Evolutionary conservation across 257 asterid genomes (phyloP).

Genomic region (Nicotiana benthamiana): DNA sequence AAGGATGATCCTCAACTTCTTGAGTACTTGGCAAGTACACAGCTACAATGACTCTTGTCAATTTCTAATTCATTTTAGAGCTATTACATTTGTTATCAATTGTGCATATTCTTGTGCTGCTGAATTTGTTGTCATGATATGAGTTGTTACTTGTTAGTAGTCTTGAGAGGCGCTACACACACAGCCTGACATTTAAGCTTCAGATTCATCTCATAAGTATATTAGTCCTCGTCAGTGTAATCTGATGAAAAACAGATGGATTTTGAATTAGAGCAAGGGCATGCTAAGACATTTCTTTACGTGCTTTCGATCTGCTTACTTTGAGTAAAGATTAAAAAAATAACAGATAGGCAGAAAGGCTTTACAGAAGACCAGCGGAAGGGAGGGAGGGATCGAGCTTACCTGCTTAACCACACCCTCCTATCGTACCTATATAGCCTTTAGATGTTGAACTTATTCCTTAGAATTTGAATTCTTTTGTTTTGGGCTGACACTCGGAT

Average conservation of each 20-base stretch:
- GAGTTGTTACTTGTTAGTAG: neutral
- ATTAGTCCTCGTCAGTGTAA: neutral
- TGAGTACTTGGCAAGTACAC: conserved; percentile 70
- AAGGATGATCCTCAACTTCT: conserved; percentile 58
- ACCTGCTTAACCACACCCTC: no score
- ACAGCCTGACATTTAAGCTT: neutral
- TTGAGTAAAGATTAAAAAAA: no score
- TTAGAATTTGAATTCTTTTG: neutral
- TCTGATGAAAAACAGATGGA: neutral
- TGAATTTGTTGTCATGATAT: neutral
- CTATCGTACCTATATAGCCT: no score
- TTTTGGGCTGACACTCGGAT: neutral
- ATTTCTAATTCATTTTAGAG: neutral
- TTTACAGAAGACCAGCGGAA: no score
- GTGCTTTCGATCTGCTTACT: no score
- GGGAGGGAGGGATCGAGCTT: no score
- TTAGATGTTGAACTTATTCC: neutral
- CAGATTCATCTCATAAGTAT: neutral
- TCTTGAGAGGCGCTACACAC: neutral
- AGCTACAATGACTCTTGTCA: neutral
- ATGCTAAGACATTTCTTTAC: no score
- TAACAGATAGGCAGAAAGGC: no score
- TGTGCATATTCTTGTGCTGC: neutral
- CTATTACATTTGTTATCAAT: neutral
- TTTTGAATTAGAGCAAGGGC: no score